These are phyloP conservation scores for Aspergillus hancockii DNA, from an alignment of 495 filamentous ascomycete genomes.

Conservation along the genomic window DNA sequence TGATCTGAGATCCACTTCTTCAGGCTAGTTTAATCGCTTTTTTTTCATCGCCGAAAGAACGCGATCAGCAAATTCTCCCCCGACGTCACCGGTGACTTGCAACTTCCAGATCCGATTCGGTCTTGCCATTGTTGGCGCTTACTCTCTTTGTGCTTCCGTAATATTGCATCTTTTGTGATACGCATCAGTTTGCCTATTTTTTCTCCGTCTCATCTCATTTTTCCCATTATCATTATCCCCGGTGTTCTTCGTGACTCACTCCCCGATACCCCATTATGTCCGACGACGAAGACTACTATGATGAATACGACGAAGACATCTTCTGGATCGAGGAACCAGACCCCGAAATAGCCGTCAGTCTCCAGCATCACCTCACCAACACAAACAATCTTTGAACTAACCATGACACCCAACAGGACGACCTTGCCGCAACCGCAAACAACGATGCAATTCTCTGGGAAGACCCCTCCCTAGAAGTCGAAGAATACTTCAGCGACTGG, in stretches of 20 bases:
- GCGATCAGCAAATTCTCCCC: constrained; percentile 8
- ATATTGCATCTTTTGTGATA: not conserved
- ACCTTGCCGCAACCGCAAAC: constrained; percentile 46
- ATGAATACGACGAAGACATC: constrained; percentile 46
- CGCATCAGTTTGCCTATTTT: not conserved
- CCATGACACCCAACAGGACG: constrained; percentile 41
- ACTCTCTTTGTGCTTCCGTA: not conserved
- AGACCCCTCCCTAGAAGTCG: constrained; percentile 42
- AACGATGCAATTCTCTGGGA: constrained; percentile 44
- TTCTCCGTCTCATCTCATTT: not conserved
- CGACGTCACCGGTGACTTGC: constrained; percentile 12
- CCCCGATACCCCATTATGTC: constrained; percentile 37
- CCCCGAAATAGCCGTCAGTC: constrained; percentile 44
- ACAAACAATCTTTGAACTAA: constrained; percentile 4
- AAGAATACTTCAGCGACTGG: constrained; percentile 52
- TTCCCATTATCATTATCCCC: not conserved
- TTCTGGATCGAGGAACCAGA: constrained; percentile 45
- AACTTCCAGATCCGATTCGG: not conserved
- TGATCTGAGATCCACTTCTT: constrained; percentile 5
- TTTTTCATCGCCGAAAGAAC: constrained; percentile 14
- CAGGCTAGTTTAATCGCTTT: constrained; percentile 12
- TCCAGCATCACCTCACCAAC: not conserved
- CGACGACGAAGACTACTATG: constrained; percentile 52
- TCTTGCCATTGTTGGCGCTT: constrained; percentile 1
- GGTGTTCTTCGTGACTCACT: not conserved